Evolutionary conservation across 441 rosid species (phyloP), one percentile per base, ranked within the genome.

Genomic region (Capsella rubella): DNA sequence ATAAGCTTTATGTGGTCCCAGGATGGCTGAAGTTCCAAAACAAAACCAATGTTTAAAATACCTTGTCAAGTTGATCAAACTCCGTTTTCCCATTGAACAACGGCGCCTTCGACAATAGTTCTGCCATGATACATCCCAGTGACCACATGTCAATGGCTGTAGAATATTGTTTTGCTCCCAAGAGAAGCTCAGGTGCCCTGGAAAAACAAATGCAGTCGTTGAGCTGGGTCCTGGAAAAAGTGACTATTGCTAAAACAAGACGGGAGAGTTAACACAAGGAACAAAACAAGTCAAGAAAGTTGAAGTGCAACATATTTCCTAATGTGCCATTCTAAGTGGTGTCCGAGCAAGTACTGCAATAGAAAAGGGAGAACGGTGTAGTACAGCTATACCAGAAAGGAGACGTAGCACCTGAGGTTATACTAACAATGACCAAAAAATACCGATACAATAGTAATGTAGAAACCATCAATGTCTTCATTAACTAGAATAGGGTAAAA

Each of bases 91-190:
- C 99, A 84, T 91, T 95, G 80, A 95, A 95, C 57, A 95, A 82
- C 31, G 99, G 92, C 69, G 88, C 91, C 79, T 93, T 95, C 0
- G 95, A 87, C 47, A 95, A 82, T 46, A 95, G 76, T 72, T 95
- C 99, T 57, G 98, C 98, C 99, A 95, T 95, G 37, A 95, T 95
- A 82, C 99, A 95, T 50, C 99, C 99, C 63, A 95, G 79, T 28
- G 99, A 95, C 99, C 99, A 95, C 98, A 95, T 95, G 85, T 95
- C 99, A 82, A 95, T 90, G 50, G 99, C 94, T 25, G 98, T 95
- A 65, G 99, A 95, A 86, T 95, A 95, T 69, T 87, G 96, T 80
- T 86, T 91, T 39, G 87, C 85, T 80, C 99, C 99, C 82, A 95
- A 79, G 46, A 95, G 95, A 78, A 95, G 97, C 79, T 95, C 99